Percentiles rank a stretch among this genome's conserved stretches.
These are phyloP conservation scores for Chenopodium quinoa DNA, from an alignment of 148 eudicot species.

Conservation along the genomic window DNA sequence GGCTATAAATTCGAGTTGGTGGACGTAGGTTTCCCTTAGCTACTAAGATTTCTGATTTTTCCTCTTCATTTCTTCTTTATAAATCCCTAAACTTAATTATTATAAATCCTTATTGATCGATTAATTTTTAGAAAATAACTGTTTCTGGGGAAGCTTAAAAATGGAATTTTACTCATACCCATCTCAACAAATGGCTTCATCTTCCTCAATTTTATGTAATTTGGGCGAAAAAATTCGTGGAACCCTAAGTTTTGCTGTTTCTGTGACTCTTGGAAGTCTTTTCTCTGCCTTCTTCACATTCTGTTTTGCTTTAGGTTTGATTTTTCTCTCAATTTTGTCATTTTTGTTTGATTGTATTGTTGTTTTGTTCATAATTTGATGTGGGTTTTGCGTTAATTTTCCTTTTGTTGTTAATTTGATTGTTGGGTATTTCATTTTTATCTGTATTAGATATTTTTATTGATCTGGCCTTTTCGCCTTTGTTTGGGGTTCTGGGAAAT, in stretches of 20 bases:
- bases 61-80: not conserved
- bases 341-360: not conserved
- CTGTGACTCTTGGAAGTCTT: slow-evolving; percentile 66
- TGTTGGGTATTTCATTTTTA: slow-evolving; percentile 2
- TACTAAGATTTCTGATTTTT: slow-evolving; percentile 34
- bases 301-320: slow-evolving; percentile 83
- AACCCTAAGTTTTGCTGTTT: slow-evolving; percentile 58
- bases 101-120: not conserved
- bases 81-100: not conserved
- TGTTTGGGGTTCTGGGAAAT: not conserved
- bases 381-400: slow-evolving; percentile 7
- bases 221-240: slow-evolving; percentile 54
- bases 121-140: no score
- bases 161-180: slow-evolving; percentile 58
- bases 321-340: not conserved
- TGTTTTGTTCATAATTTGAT: not conserved
- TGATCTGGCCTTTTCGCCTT: not conserved
- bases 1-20: slow-evolving; percentile 50
- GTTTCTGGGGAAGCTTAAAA: not conserved
- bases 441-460: not conserved
- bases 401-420: slow-evolving; percentile 9
- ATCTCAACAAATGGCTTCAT: slow-evolving; percentile 38
- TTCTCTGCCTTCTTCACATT: slow-evolving; percentile 92
- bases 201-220: slow-evolving; percentile 39
- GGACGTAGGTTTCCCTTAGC: slow-evolving; percentile 45